phyloP scores from a whole-genome alignment of 129 eudicot genomes.

The Solidago caesia region DNA sequence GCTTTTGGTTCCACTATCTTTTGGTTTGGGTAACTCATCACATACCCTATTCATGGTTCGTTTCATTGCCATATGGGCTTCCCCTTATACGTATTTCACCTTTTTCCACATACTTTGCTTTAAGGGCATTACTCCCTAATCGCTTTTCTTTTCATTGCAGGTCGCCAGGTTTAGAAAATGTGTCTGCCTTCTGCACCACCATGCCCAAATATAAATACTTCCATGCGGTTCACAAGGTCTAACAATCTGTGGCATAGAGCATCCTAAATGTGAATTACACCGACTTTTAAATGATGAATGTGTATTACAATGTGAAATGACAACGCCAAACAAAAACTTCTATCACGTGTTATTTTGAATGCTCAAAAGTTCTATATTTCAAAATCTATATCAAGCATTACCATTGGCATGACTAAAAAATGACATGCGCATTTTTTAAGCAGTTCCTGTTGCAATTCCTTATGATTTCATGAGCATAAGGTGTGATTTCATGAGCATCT shows the following conservation, averaged over 20 bases:
- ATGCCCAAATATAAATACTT: background rate
- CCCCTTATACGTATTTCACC: background rate
- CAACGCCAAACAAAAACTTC: background rate
- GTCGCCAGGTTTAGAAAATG: background rate
- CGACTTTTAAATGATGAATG: background rate
- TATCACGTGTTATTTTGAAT: background rate
- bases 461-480: background rate
- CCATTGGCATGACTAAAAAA: background rate
- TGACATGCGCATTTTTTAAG: background rate
- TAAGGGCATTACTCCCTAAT: background rate
- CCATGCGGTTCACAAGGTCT: conserved; percentile 7
- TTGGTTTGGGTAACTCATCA: no score
- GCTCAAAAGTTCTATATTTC: background rate
- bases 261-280: conserved; percentile 6
- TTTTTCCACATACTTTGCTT: background rate
- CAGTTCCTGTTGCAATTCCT: background rate
- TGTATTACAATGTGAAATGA: background rate
- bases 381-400: background rate
- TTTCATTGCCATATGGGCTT: background rate
- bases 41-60: background rate
- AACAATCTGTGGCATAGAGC: background rate
- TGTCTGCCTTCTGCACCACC: background rate
- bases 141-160: conserved; percentile 1
- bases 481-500: background rate
- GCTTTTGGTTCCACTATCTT: no score